Conservation (phyloP, 1,284 basidiomycete genomes). For the Tilletia horrida region DNA sequence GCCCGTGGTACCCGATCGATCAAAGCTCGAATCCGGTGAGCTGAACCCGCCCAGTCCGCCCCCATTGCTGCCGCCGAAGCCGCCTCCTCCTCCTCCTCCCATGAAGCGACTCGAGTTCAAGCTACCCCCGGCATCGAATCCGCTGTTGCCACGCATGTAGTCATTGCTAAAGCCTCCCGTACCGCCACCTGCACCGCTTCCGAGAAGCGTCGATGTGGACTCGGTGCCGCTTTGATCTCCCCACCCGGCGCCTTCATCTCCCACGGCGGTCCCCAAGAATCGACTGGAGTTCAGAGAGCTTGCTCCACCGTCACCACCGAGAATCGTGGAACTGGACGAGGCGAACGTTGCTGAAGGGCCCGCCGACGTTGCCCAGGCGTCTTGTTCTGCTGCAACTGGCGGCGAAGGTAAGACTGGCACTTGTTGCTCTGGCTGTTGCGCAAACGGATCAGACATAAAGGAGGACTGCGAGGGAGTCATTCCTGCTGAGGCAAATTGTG, state of each 20-base stretch:
- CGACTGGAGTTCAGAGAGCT: background rate
- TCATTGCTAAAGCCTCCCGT: too few species aligned
- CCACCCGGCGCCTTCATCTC: too few species aligned
- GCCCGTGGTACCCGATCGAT: too few species aligned
- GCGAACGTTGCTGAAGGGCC: background rate
- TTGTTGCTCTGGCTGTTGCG: background rate
- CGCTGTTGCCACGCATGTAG: too few species aligned
- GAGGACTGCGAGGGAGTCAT: too few species aligned
- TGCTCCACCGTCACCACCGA: background rate
- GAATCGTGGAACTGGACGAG: background rate
- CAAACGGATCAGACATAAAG: too few species aligned
- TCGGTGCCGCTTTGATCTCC: too few species aligned
- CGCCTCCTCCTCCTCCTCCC: background rate
- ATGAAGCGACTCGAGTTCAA: conserved; percentile 10
- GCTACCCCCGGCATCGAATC: too few species aligned
- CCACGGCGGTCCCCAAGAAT: background rate
- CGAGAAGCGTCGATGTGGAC: background rate
- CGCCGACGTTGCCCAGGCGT: background rate
- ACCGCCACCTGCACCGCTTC: background rate
- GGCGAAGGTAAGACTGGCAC: background rate
- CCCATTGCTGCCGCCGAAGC: background rate
- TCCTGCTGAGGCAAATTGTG: background rate
- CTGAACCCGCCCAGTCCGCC: background rate
- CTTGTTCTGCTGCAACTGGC: background rate
- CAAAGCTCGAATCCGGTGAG: background rate